Conservation (phyloP, 2,329 filamentous ascomycete species). For the Fusarium neocosmosporiellum region DNA sequence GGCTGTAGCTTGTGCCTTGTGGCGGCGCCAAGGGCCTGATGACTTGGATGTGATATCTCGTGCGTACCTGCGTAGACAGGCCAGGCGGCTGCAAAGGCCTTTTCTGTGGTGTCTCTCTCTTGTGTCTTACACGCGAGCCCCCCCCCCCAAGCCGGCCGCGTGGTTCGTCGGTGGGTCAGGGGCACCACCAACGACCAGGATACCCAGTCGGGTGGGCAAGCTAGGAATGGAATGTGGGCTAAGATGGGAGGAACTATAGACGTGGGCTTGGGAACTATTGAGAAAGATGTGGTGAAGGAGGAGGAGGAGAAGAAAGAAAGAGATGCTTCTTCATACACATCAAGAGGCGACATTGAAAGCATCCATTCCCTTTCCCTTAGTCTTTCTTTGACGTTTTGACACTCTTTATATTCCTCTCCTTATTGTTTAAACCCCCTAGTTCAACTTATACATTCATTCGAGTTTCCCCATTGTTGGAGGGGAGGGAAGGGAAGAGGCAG, state of each 20-base stretch:
- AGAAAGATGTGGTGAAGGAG: background rate
- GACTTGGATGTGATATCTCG: background rate
- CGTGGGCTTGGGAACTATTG: conserved; percentile 5
- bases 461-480: background rate
- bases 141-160: background rate
- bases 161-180: background rate
- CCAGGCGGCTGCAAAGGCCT: background rate
- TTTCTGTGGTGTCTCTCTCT: background rate
- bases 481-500: background rate
- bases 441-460: background rate
- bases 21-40: background rate
- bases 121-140: background rate
- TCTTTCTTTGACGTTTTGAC: background rate
- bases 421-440: background rate
- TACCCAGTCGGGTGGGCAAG: background rate
- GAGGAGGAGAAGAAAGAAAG: background rate
- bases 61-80: background rate
- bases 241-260: conserved; percentile 4
- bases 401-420: background rate
- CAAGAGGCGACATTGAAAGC: background rate
- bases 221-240: background rate
- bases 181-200: background rate
- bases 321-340: background rate
- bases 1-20: background rate
- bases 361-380: background rate